These are phyloP conservation scores for Euphrasia confusa DNA, from an alignment of 257 asterid species.

Conservation along the genomic window DNA sequence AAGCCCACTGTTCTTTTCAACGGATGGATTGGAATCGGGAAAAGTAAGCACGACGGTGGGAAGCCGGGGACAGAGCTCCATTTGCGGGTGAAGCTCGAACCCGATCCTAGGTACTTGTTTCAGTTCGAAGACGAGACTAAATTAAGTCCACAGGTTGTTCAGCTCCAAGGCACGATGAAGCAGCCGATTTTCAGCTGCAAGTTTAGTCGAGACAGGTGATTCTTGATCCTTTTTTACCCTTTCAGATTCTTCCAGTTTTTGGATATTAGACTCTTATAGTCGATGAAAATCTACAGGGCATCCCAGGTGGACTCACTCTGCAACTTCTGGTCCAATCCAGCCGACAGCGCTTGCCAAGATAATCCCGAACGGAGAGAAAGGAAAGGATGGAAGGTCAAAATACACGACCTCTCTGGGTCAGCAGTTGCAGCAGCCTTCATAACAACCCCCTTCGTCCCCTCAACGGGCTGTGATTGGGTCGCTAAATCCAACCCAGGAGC, in stretches of 20 bases:
- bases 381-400: conserved; percentile 93
- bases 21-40: conserved; percentile 94
- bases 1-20: conserved; percentile 67
- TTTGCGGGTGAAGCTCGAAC: conserved; percentile 78
- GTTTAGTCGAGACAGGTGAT: conserved; percentile 87
- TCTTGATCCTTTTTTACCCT: neutral
- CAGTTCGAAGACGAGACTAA: conserved; percentile 86
- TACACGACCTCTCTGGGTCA: conserved; percentile 91
- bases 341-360: conserved; percentile 57
- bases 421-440: conserved; percentile 97
- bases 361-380: conserved; percentile 65
- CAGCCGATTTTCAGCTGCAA: conserved; percentile 98
- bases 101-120: conserved; percentile 92
- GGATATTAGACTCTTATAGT: neutral
- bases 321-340: conserved; percentile 55
- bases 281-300: conserved; percentile 42
- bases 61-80: conserved; percentile 82
- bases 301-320: conserved; percentile 64
- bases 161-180: conserved; percentile 73
- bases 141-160: conserved; percentile 82
- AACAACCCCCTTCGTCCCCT: conserved; percentile 91
- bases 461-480: conserved; percentile 94
- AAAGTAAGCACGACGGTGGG: conserved; percentile 58
- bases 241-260: neutral
- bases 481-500: conserved; percentile 97